Base-by-base conservation (phyloP, 75 land plant species). In the Sequoiadendron giganteum region DNA sequence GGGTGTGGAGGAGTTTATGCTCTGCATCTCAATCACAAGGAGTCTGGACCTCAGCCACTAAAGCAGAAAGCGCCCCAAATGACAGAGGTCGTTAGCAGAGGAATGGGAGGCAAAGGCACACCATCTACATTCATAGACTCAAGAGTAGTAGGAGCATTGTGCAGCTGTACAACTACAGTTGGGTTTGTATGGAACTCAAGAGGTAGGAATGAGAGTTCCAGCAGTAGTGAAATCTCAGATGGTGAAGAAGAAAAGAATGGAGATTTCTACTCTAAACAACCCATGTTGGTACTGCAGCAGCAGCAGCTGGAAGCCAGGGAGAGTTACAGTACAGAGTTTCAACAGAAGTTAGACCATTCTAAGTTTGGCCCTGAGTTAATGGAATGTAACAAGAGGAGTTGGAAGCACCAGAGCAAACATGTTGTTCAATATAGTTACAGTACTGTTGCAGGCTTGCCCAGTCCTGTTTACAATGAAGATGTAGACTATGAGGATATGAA, bases 391-490 rank as follows among this genome's bases (percentile, higher is more conserved):
- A 40, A 8, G 1, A 40, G 83, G 10, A 80, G 28, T 80, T 80
- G 19, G 83, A 80, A 42, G 83, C 83, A 80, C 5, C 16, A 11
- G 34, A 49, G 55, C 85, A 84, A 52, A 34, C 55, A 84, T 32
- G 58, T 84, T 30, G 11, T 49, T 48, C 85, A 47, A 13, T 85
- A 54, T 36, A 52, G 86, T 85, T 54, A 34, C 36, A 85, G 34
- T 55, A 32, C 15, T 34, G 40, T 54, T 49, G 86, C 86, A 0
- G 86, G 86, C 15, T 55, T 55, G 42, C 86, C 86, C 19, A 85
- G 86, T 52, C 86, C 86, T 54, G 86, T 85, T 30, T 38, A 55
- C 11, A 58, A 85, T 14, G 85, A 83, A 47, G 85, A 83, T 47
- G 85, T 43, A 48, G 39, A 85, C 16, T 52, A 2, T 13, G 55